Evolutionary conservation across 371 early-diverging fungal species (phyloP).

Genomic region (Rhizomucor miehei): DNA sequence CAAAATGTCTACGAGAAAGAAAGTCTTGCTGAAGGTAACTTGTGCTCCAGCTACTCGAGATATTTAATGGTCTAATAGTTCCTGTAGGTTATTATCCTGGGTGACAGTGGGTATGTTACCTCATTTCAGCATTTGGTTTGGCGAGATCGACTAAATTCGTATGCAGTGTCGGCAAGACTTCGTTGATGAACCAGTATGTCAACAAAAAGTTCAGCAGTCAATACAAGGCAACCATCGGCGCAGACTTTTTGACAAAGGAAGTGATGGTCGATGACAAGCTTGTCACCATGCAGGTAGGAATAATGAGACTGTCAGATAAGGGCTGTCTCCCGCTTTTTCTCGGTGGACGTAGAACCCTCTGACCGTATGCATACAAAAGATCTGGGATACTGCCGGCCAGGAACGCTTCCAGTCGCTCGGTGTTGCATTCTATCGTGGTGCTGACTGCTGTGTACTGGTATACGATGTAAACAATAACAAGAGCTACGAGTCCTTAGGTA

Average conservation of each 20-base stretch:
- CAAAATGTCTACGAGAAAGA: conserved; percentile 40
- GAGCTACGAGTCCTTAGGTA: conserved; percentile 89
- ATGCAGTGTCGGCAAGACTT: conserved; percentile 90
- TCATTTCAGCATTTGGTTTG: background rate
- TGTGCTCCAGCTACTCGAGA: background rate
- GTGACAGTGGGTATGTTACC: conserved; percentile 79
- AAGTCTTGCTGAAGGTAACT: conserved; percentile 58
- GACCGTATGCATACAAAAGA: conserved; percentile 34
- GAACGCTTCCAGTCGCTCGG: conserved; percentile 98
- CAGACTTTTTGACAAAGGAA: conserved; percentile 98
- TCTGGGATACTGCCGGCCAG: conserved; percentile 95
- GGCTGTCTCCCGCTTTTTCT: no score
- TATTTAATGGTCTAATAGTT: background rate
- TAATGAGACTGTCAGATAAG: background rate
- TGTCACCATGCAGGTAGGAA: conserved; percentile 84
- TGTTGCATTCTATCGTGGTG: conserved; percentile 97
- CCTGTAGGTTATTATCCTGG: conserved; percentile 78
- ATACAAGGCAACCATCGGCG: conserved; percentile 99
- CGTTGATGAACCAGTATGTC: conserved; percentile 99
- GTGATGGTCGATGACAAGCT: conserved; percentile 83
- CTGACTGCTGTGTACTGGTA: conserved; percentile 97
- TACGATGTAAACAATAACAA: conserved; percentile 95
- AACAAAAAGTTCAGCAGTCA: conserved; percentile 96
- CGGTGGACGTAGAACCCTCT: background rate
- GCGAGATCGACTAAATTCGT: background rate